Conservation (phyloP, 2,329 filamentous ascomycete species). For the Sclerotinia glacialis region DNA sequence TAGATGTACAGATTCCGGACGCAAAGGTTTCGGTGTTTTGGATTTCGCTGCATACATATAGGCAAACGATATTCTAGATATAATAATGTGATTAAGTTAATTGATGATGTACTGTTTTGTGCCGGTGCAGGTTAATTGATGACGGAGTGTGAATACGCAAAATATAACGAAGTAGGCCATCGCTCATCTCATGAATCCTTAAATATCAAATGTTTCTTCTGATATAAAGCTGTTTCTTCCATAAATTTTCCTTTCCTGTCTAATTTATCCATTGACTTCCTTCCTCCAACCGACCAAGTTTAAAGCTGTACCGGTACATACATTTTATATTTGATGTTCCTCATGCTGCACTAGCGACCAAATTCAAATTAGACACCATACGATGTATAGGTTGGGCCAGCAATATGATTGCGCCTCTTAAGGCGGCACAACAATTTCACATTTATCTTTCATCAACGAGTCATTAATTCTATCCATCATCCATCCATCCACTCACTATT, state of each 20-base stretch:
- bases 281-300: background rate
- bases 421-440: background rate
- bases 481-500: constrained; percentile 18
- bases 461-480: constrained; percentile 12
- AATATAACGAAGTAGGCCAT: background rate
- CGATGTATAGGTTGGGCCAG: no score
- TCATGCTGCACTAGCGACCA: background rate
- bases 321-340: no score
- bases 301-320: background rate
- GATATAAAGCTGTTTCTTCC: background rate
- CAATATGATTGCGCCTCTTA: background rate
- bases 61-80: background rate
- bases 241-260: background rate
- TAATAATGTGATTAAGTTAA: background rate
- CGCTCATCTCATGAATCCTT: background rate
- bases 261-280: background rate
- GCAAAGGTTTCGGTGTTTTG: background rate
- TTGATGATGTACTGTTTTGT: background rate
- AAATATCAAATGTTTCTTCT: background rate
- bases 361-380: no score
- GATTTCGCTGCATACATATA: background rate
- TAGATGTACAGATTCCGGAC: background rate
- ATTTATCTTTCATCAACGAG: constrained; percentile 2
- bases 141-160: no score
- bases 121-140: background rate